These are phyloP conservation scores for Chaetothyriales sp. DNA, from an alignment of 2,329 filamentous ascomycete species.

Conservation along the genomic window DNA sequence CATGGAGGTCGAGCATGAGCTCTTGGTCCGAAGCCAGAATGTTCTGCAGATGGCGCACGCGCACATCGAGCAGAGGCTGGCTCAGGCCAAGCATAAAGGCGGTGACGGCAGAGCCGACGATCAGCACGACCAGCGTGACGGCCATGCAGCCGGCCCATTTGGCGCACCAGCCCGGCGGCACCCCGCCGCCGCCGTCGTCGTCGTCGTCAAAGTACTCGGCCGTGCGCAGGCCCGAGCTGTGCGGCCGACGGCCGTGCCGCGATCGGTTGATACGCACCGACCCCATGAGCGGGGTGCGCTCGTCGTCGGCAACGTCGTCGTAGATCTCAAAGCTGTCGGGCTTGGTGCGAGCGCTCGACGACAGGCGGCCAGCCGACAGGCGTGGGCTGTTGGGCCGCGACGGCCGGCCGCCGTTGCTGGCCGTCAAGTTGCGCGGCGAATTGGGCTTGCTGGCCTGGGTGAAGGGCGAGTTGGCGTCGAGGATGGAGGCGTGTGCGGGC, in stretches of 20 bases:
- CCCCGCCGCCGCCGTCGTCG: conserved; percentile 27
- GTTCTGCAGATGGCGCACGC: conserved; percentile 69
- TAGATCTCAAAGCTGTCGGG: conserved; percentile 66
- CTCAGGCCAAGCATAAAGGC: conserved; percentile 86
- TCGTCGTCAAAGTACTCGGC: conserved; percentile 60
- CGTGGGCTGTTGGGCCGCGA: conserved; percentile 59
- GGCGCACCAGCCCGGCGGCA: conserved; percentile 43
- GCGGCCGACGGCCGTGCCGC: conserved; percentile 40
- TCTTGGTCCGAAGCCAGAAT: conserved; percentile 90
- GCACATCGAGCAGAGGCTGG: conserved; percentile 67
- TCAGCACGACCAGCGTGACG: conserved; percentile 64
- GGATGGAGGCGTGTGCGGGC: conserved; percentile 54
- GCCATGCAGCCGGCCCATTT: conserved; percentile 78
- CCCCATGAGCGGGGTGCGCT: conserved; percentile 67
- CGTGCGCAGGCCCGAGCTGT: conserved; percentile 48
- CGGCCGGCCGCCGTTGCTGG: conserved; percentile 35
- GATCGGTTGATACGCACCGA: conserved; percentile 51
- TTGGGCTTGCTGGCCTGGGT: conserved; percentile 52
- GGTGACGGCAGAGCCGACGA: conserved; percentile 72
- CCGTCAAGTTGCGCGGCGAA: conserved; percentile 39
- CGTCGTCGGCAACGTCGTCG: conserved; percentile 70
- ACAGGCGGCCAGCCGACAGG: conserved; percentile 35
- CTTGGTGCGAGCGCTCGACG: conserved; percentile 36
- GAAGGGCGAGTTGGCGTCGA: conserved; percentile 68
- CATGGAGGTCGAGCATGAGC: conserved; percentile 81